Conservation (phyloP, 495 filamentous ascomycete species). For the Tuber borchii region DNA sequence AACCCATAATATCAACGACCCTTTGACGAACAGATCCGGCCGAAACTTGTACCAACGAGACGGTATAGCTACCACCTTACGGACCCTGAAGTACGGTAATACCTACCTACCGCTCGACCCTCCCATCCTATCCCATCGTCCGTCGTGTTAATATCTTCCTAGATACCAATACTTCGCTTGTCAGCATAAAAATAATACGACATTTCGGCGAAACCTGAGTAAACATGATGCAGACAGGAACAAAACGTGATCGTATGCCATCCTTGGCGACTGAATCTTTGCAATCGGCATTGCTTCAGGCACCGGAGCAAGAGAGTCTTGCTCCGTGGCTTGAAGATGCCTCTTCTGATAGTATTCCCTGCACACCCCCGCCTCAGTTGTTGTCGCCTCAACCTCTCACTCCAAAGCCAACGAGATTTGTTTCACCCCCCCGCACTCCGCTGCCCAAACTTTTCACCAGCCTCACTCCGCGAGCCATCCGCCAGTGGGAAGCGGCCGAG, state of each 20-base stretch:
- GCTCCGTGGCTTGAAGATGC: slow-evolving; percentile 7
- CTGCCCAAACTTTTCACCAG: slow-evolving; percentile 51
- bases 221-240: background rate
- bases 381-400: slow-evolving; percentile 42
- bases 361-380: slow-evolving; percentile 23
- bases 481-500: slow-evolving; percentile 31
- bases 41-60: background rate
- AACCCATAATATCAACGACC: background rate
- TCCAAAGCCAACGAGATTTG: slow-evolving; percentile 42
- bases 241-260: background rate
- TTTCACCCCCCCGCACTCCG: slow-evolving; percentile 59
- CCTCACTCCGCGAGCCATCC: slow-evolving; percentile 41
- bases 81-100: background rate
- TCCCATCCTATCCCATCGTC: background rate
- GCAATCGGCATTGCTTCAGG: background rate
- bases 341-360: slow-evolving; percentile 19
- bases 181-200: slow-evolving; percentile 1
- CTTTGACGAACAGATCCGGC: background rate
- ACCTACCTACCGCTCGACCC: background rate
- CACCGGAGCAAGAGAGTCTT: background rate
- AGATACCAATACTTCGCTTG: background rate
- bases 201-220: background rate
- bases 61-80: background rate
- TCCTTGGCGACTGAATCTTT: background rate
- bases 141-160: slow-evolving; percentile 4